Conservation (phyloP, 306 rosid genomes). For the Inga leiocalycina region DNA sequence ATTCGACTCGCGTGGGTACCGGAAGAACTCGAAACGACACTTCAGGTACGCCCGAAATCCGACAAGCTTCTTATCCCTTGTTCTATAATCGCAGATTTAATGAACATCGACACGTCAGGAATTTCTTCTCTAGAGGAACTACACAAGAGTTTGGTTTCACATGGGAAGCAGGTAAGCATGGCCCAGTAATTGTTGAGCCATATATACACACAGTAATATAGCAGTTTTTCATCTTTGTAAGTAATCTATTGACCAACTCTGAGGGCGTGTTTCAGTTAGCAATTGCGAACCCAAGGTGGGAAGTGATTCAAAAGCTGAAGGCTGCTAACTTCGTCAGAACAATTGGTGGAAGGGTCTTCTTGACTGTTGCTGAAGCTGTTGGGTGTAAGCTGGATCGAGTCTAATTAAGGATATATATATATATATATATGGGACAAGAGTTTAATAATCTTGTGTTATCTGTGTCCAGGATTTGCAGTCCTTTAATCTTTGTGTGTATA, state of each 20-base stretch:
- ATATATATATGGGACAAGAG: neutral
- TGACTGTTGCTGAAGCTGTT: conserved; percentile 70
- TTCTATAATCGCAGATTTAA: conserved; percentile 46
- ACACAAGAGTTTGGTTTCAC: conserved; percentile 46
- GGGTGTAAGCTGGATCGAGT: conserved; percentile 37
- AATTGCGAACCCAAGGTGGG: conserved; percentile 65
- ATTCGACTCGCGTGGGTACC: too few species aligned
- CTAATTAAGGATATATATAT: neutral
- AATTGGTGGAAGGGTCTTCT: conserved; percentile 57
- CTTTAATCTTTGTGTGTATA: neutral
- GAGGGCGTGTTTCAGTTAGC: conserved; percentile 42
- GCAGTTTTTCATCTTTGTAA: neutral
- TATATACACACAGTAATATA: neutral
- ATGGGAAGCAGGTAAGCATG: conserved; percentile 52
- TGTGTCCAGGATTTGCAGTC: conserved; percentile 6
- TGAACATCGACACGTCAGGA: conserved; percentile 69
- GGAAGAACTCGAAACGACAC: too few species aligned
- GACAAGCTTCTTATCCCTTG: neutral
- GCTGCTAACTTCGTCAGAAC: conserved; percentile 52
- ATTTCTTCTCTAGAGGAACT: conserved; percentile 61
- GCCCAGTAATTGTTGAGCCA: neutral
- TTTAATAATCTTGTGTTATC: neutral
- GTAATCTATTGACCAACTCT: neutral
- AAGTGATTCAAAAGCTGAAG: conserved; percentile 69
- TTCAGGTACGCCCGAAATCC: too few species aligned